Base-by-base conservation (phyloP, 1,139 yeast genomes). In the Protomyces inundatus region DNA sequence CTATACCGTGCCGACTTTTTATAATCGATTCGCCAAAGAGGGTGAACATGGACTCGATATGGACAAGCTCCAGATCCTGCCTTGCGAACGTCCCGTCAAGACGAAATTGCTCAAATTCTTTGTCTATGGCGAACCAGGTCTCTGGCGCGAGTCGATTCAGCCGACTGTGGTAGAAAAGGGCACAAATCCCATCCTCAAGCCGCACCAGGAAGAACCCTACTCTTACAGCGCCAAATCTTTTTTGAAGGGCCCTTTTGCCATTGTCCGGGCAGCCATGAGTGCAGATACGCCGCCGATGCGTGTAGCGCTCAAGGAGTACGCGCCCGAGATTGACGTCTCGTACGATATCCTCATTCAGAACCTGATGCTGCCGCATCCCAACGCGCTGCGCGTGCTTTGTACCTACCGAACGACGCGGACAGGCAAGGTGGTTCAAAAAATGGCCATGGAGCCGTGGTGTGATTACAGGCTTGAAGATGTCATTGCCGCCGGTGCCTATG, bases 401-500 rank as follows among this genome's bases (percentile, higher is more conserved):
- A 58, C 62, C 30, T 58, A 58, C 23, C 56, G 62, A 12, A 58
- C 62, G 10, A 58, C 62, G 6, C 40, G 62, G 12, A 58, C 62
- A 2, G 62, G 62, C 45, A 58, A 58, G 23, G 37, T 58, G 7
- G 62, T 58, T 7, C 62, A 58, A 50, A 58, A 58, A 52, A 58
- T 58, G 62, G 62, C 62, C 12, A 51, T 58, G 55, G 62, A 58
- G 36, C 62, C 62, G 14, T 58, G 62, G 62, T 58, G 62, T 42
- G 62, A 58, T 35, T 58, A 58, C 16, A 51, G 62, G 16, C 56
- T 58, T 7, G 55, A 58, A 23, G 62, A 58, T 35, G 56, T 58
- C 30, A 58, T 58, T 40, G 52, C 55, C 14, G 62, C 62, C 35
- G 62, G 62, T 10, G 62, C 62, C 6, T 58, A 58, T 30, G 62